Base-by-base conservation (phyloP, 257 asterid genomes). In the Osmanthus fragrans region DNA sequence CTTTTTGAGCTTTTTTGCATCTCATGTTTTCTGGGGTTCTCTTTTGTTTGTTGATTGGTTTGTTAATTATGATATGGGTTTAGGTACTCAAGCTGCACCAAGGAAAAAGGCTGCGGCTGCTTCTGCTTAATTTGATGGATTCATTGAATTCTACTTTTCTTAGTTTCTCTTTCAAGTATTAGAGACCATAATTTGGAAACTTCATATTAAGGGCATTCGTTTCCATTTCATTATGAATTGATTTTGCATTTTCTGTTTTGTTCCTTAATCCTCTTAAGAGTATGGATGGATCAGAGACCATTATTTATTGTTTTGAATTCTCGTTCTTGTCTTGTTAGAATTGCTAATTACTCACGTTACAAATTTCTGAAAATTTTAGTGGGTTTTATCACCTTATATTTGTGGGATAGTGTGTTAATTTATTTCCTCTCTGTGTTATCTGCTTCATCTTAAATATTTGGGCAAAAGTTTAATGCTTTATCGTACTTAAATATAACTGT, bases 21-120 rank as follows among this genome's bases (percentile, higher is more conserved):
- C 65, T 71, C 21, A 19, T 0, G 25, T 0, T n/a, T 4, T 5
- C 32, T 21, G 6, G 6, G 1, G 18, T 67, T 65, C 32, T 6
- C 16, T 4, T 73, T 73, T 2, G 12, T 77, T 39, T 56, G 30
- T 18, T 80, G 72, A 25, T 39, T 82, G 39, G 79, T 66, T 12
- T 68, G 4, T 7, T 8, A 23, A 16, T 4, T 71, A 76, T 79
- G 39, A 19, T 58, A 9, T 80, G 40, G 30, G 30, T 73, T 19
- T 80, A 91, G 97, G 96, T 27, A 88, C 96, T 65, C 82, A 92
- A 86, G 97, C 97, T 73, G 97, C 97, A 33, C 97, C 97, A 27
- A 91, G 95, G 97, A 89, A 91, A 88, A 91, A 88, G 90, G 89
- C 77, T 19, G 90, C 90, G 7, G 89, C 89, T 45, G 89, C 88